Conservation (phyloP, 1,284 basidiomycete species). For the Meripilus lineatus region DNA sequence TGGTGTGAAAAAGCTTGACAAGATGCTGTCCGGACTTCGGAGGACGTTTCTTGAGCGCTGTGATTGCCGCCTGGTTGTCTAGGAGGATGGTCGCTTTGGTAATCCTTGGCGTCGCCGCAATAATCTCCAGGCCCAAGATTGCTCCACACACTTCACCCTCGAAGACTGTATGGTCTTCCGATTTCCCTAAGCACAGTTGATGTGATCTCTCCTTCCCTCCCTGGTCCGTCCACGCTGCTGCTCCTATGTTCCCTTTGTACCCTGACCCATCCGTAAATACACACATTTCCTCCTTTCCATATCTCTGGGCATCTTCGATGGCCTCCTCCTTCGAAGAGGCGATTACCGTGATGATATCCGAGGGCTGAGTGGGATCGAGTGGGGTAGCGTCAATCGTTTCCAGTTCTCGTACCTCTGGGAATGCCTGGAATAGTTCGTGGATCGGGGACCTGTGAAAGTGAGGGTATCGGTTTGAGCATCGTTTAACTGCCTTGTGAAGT, state of each 20-base stretch:
- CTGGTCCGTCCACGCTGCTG: conserved; percentile 18
- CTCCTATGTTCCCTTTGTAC: conserved; percentile 16
- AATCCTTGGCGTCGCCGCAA: not conserved
- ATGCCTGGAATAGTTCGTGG: no score
- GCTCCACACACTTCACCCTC: conserved; percentile 27
- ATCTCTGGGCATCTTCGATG: not conserved
- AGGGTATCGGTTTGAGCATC: no score
- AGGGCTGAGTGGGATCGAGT: not conserved
- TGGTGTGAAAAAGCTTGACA: not conserved
- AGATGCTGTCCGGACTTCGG: conserved; percentile 3
- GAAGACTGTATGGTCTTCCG: conserved; percentile 23
- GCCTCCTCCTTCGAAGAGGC: conserved; percentile 5
- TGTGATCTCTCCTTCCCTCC: not conserved
- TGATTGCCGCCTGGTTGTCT: conserved; percentile 13
- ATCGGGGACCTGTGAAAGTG: conserved; percentile 13
- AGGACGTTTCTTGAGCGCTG: not conserved
- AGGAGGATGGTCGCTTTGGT: conserved; percentile 4
- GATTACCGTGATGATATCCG: not conserved
- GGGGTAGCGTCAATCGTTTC: conserved; percentile 1
- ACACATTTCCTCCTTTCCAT: not conserved
- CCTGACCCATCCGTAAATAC: conserved; percentile 19
- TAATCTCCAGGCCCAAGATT: conserved; percentile 10
- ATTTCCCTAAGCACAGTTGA: conserved; percentile 19
- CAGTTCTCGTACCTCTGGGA: no score
- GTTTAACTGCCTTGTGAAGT: conserved; percentile 14